Conservation (phyloP, 768 basidiomycete genomes). For the Amanita inopinata region DNA sequence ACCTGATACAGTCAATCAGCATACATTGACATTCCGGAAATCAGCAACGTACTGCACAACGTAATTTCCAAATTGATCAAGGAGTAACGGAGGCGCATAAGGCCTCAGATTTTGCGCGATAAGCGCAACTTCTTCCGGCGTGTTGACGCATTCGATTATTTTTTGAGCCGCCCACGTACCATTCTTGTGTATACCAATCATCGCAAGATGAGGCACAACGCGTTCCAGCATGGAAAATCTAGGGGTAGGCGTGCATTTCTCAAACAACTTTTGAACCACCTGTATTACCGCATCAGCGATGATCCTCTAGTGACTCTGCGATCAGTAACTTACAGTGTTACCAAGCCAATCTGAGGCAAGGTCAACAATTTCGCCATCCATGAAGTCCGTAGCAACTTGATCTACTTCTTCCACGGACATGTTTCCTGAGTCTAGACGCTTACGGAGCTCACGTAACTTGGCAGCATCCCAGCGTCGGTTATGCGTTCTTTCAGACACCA, state of each 20-base stretch:
- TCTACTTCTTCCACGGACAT: slow-evolving; percentile 84
- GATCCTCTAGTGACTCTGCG: slow-evolving; percentile 4
- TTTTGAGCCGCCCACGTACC: slow-evolving; percentile 99
- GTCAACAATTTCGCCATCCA: slow-evolving; percentile 92
- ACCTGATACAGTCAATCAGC: slow-evolving; percentile 34
- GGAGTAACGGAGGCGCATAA: slow-evolving; percentile 85
- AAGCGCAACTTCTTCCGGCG: slow-evolving; percentile 75
- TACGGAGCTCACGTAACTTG: slow-evolving; percentile 87
- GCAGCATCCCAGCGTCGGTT: slow-evolving; percentile 91
- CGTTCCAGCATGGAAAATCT: slow-evolving; percentile 90
- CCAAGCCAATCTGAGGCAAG: slow-evolving; percentile 97
- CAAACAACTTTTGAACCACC: slow-evolving; percentile 97
- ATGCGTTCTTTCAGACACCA: slow-evolving; percentile 75
- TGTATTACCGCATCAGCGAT: slow-evolving; percentile 17
- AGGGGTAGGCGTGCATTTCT: slow-evolving; percentile 69
- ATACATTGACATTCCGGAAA: slow-evolving; percentile 3
- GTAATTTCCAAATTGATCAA: slow-evolving; percentile 92
- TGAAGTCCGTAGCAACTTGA: slow-evolving; percentile 78
- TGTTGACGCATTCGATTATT: slow-evolving; percentile 91
- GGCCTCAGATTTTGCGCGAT: slow-evolving; percentile 83
- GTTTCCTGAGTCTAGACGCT: slow-evolving; percentile 84
- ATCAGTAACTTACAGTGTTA: slow-evolving; percentile 58
- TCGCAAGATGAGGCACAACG: slow-evolving; percentile 86
- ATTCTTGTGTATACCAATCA: slow-evolving; percentile 99
- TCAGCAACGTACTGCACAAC: slow-evolving; percentile 72